Evolutionary conservation across 345 rosid genomes (phyloP), one percentile per base, ranked within the genome.

Genomic region (Barbarea vulgaris): DNA sequence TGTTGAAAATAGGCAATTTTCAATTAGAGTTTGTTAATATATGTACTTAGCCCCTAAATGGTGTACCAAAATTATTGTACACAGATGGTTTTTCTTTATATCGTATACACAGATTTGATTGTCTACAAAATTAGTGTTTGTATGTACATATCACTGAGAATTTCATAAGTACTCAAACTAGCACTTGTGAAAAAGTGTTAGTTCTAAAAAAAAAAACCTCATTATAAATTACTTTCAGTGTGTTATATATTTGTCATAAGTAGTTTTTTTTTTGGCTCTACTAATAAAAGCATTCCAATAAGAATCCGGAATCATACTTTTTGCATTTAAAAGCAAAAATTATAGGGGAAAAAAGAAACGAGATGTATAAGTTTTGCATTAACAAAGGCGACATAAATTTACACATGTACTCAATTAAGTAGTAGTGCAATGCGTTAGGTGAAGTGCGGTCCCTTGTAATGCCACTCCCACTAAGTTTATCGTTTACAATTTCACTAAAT

Each of bases 401-500:
- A 61, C 57, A 51, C 22, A 37, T 28, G 69, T 67, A 59, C 37
- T 75, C 62, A 34, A 58, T 58, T 24, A 67, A 67, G 47, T 51
- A 67, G 47, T 51, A 60, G 37, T 39, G 74, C 64, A 61, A 22
- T 76, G 70, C 52, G 74, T 76, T 76, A 62, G 75, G 75, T 76
- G 65, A 54, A 76, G 58, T 76, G 75, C 51, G 70, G 70, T 44
- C 70, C 80, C 58, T 69, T 34, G 18, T 7, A 69, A 51, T 76
- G 79, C 80, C 62, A 2, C 71, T 69, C 70, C 80, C 80, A 76
- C 80, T 76, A 69, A 69, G 65, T 69, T 59, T 50, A n/a, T 52
- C 57, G n/a, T 69, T 72, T 74, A 74, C 42, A 36, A 6, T n/a
- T n/a, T n/a, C n/a, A n/a, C n/a, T 31, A n/a, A 25, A 14, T 39